phyloP scores from a whole-genome alignment of 2,329 filamentous ascomycete genomes.

The Calonectria henricotiae region DNA sequence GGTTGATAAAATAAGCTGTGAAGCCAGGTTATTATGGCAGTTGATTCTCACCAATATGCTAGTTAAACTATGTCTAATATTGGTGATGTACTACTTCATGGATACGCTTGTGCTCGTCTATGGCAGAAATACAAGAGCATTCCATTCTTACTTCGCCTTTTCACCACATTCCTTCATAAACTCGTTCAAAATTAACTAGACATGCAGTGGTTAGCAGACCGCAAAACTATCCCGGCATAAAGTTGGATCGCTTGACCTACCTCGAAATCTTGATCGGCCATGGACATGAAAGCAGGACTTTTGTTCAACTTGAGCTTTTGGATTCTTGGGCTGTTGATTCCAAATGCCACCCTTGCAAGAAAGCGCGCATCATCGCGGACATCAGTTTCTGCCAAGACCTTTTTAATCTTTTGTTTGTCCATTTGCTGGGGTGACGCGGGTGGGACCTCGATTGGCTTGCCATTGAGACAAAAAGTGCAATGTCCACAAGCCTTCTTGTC shows the following conservation, averaged over 20 bases:
- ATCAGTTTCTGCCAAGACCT: slow-evolving; percentile 62
- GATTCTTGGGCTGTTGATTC: slow-evolving; percentile 73
- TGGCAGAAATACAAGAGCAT: background rate
- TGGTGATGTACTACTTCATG: background rate
- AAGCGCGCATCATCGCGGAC: slow-evolving; percentile 73
- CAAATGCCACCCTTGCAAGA: slow-evolving; percentile 74
- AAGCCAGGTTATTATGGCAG: no score
- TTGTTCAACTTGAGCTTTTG: slow-evolving; percentile 65
- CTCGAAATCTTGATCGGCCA: slow-evolving; percentile 71
- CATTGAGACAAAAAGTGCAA: slow-evolving; percentile 64
- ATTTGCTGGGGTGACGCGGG: slow-evolving; percentile 59
- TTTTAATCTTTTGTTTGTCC: slow-evolving; percentile 60
- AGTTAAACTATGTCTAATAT: background rate
- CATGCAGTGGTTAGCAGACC: background rate
- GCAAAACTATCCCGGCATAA: background rate
- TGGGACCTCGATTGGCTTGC: slow-evolving; percentile 59
- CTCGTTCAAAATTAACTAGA: slow-evolving; percentile 3
- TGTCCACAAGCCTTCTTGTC: slow-evolving; percentile 67
- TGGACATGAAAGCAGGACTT: slow-evolving; percentile 65
- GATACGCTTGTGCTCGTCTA: background rate
- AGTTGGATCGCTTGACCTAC: slow-evolving; percentile 50
- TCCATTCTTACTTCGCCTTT: background rate
- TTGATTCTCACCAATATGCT: no score
- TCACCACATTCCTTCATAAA: slow-evolving; percentile 5
- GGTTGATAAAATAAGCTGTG: no score